phyloP scores from a whole-genome alignment of 2,329 filamentous ascomycete species.

The Hymenoscyphus repandus region DNA sequence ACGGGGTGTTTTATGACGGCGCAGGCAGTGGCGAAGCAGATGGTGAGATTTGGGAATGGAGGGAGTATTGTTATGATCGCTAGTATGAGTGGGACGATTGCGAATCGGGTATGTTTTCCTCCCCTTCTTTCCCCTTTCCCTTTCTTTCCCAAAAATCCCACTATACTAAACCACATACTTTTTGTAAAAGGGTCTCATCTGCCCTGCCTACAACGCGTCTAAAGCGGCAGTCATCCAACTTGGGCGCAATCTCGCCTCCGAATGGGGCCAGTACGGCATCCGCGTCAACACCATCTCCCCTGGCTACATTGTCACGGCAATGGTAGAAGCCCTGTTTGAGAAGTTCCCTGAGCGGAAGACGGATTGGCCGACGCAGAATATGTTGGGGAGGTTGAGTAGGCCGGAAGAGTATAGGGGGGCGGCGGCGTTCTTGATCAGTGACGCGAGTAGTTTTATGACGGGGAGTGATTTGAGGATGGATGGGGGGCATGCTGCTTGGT shows the following conservation, averaged over 20 bases:
- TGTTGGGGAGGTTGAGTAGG: constrained; percentile 65
- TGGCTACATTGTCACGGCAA: constrained; percentile 74
- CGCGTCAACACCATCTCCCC: constrained; percentile 78
- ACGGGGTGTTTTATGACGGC: constrained; percentile 84
- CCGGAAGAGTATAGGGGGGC: constrained; percentile 69
- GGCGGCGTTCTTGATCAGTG: constrained; percentile 61
- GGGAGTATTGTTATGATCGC: constrained; percentile 64
- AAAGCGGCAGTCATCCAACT: constrained; percentile 72
- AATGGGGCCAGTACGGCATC: constrained; percentile 65
- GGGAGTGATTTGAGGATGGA: constrained; percentile 36
- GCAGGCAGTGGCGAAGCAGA: constrained; percentile 78
- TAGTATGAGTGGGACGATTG: constrained; percentile 65
- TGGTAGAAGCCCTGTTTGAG: constrained; percentile 77
- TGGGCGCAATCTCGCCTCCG: constrained; percentile 62
- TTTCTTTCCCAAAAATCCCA: no score
- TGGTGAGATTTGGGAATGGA: constrained; percentile 51
- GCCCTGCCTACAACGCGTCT: constrained; percentile 67
- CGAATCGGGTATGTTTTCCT: constrained; percentile 53
- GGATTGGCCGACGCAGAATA: constrained; percentile 79
- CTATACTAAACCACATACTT: neutral
- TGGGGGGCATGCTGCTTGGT: constrained; percentile 45
- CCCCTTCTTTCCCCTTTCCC: neutral
- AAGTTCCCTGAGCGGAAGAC: constrained; percentile 62
- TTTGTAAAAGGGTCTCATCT: constrained; percentile 47
- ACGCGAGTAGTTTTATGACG: constrained; percentile 67